Evolutionary conservation across 768 basidiomycete genomes (phyloP).

Genomic region (Sporobolomyces pararoseus): DNA sequence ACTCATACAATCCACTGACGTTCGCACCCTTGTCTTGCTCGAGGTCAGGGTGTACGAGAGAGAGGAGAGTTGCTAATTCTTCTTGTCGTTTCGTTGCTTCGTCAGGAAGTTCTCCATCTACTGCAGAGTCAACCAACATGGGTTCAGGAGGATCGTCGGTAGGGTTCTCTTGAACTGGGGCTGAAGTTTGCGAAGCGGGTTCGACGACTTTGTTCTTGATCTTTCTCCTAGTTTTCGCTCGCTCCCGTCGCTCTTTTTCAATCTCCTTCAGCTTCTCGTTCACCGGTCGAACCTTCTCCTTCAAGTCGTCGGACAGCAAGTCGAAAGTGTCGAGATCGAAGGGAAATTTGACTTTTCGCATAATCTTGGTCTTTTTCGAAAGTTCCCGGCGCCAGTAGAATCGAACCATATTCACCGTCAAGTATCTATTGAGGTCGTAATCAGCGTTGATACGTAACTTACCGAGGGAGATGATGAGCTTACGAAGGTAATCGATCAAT

Average conservation of each 20-base stretch:
- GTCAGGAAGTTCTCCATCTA: conserved; percentile 55
- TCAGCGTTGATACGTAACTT: too few relatives aligned
- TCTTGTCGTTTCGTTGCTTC: conserved; percentile 63
- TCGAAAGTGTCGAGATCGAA: conserved; percentile 82
- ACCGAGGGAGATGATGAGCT: conserved; percentile 13
- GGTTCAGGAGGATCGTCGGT: conserved; percentile 36
- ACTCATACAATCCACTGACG: conserved; percentile 78
- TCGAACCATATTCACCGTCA: conserved; percentile 90
- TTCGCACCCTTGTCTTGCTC: conserved; percentile 70
- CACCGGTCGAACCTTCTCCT: conserved; percentile 65
- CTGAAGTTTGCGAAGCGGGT: not conserved
- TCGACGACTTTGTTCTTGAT: conserved; percentile 50
- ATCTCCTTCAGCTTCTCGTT: conserved; percentile 70
- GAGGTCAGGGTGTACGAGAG: conserved; percentile 62
- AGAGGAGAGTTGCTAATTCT: conserved; percentile 65
- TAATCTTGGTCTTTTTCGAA: conserved; percentile 86
- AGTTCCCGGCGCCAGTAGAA: conserved; percentile 94
- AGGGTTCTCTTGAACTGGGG: conserved; percentile 10
- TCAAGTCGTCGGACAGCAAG: conserved; percentile 72
- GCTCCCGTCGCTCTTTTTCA: conserved; percentile 76
- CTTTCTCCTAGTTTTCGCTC: conserved; percentile 74
- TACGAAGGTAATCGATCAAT: conserved; percentile 78
- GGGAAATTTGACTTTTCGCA: conserved; percentile 82
- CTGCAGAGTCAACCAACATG: conserved; percentile 33
- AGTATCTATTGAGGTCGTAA: conserved; percentile 44